Conservation (phyloP, 2,329 filamentous ascomycete genomes). For the Fusarium neocosmosporiellum region DNA sequence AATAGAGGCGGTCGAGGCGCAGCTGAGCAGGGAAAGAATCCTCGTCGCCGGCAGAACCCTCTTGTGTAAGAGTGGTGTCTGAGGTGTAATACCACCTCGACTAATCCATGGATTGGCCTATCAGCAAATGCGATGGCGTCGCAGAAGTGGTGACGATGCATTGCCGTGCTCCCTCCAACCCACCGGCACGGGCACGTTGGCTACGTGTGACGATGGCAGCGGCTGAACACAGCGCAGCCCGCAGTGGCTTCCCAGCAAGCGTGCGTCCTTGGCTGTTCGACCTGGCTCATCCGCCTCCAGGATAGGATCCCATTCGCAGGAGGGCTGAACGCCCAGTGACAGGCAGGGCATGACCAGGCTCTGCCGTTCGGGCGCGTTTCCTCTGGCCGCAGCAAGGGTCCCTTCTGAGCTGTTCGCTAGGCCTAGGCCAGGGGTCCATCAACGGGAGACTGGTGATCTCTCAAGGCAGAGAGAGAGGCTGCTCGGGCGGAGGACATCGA, state of each 20-base stretch:
- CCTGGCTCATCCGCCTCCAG: not conserved
- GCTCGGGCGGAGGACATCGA: not conserved
- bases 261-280: not conserved
- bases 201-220: conserved; percentile 42
- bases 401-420: not conserved
- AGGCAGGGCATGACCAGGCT: conserved; percentile 9
- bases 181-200: conserved; percentile 21
- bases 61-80: conserved; percentile 8
- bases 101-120: conserved; percentile 29
- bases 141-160: conserved; percentile 24
- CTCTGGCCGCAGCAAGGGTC: conserved; percentile 3
- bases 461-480: not conserved
- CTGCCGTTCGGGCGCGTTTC: conserved; percentile 12
- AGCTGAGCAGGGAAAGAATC: conserved; percentile 17
- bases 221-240: conserved; percentile 35
- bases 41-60: conserved; percentile 14
- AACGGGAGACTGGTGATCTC: not conserved
- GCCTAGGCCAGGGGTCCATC: not conserved
- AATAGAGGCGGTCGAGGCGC: conserved; percentile 28
- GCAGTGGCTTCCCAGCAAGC: conserved; percentile 23
- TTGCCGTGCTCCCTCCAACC: conserved; percentile 2
- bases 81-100: not conserved
- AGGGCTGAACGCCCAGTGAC: not conserved
- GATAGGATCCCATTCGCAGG: not conserved
- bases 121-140: conserved; percentile 26